A percentile compares a stretch with the other conserved stretches of the same genome.
phyloP scores from a whole-genome alignment of 345 rosid species.

The Camelina sativa region DNA sequence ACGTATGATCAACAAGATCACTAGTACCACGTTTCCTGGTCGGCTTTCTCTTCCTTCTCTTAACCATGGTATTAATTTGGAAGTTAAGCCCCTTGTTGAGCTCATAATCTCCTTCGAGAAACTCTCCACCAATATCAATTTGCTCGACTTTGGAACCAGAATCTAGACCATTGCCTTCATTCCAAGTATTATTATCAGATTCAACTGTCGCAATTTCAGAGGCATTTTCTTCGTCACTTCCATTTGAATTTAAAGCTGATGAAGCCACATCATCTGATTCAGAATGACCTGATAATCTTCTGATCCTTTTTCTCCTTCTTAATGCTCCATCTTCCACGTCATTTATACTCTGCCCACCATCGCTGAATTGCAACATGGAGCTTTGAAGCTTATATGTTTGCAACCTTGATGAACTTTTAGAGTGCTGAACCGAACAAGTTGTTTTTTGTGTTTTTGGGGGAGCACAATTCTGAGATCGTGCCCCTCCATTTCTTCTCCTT shows the following conservation, averaged over 20 bases:
- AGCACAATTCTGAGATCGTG: constrained; percentile 51
- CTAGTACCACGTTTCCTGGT: constrained; percentile 58
- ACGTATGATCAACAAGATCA: constrained; percentile 54
- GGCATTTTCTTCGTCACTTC: constrained; percentile 62
- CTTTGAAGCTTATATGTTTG: constrained; percentile 54
- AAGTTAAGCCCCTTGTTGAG: constrained; percentile 70
- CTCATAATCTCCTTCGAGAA: constrained; percentile 60
- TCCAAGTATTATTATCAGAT: constrained; percentile 60
- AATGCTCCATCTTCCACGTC: constrained; percentile 47
- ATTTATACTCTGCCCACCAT: constrained; percentile 51
- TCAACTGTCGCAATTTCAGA: constrained; percentile 75
- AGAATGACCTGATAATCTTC: constrained; percentile 60
- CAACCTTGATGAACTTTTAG: constrained; percentile 57
- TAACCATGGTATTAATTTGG: constrained; percentile 62
- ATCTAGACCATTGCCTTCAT: constrained; percentile 66
- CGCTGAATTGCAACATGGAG: constrained; percentile 46
- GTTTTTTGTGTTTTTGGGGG: constrained; percentile 49
- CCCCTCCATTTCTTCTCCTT: constrained; percentile 71
- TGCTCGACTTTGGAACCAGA: constrained; percentile 59
- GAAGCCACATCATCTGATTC: constrained; percentile 65
- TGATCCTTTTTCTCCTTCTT: constrained; percentile 51
- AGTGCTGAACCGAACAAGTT: constrained; percentile 48
- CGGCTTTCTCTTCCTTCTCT: constrained; percentile 80
- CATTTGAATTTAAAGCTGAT: constrained; percentile 58
- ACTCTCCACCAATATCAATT: constrained; percentile 52